Evolutionary conservation across 108 stramenopile species (phyloP), one percentile per base, ranked within the genome.

Genomic region (Cyclotella distinguenda): DNA sequence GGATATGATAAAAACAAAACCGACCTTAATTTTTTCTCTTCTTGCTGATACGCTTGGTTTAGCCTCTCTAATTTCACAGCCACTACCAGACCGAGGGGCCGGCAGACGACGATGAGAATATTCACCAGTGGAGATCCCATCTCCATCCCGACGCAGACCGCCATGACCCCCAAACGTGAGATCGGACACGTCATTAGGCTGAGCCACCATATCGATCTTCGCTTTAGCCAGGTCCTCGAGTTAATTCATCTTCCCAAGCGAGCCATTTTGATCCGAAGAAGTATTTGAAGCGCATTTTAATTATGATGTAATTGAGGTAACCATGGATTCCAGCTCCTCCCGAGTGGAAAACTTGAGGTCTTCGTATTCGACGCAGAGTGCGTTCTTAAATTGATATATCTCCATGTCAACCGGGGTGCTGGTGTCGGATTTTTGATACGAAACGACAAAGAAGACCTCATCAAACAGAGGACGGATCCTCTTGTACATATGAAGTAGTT

Each of bases 361-460:
- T 22, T 71, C 64, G 30, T 56, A 71, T 36, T 70, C 53, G 5
- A 77, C 46, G 56, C 76, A 77, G 2, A 77, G 52, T 21, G 72
- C 76, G 38, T 77, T 77, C 36, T 77, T 77, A 50, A 66, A 66
- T 31, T 65, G 28, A 34, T 70, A 77, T 13, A 66, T 0, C 8
- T 71, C 70, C 15, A 43, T 39, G 27, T 18, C 38, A 3, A 71
- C 15, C 18, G 10, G 27, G 6, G 31, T 44, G 23, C 25, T 31
- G 13, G 26, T 32, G 42, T 60, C 43, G 15, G 34, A 19, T 5
- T 18, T 31, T 27, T 51, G 27, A 27, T 48, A 54, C 4, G 70
- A 59, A 4, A 72, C 54, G 28, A 77, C 70, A 21, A 77, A 71
- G 47, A 72, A 66, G 25, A 77, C 47, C 31, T 72, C 76, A 21